Conservation (phyloP, 2,329 filamentous ascomycete species). For the Aspergillus sp. region DNA sequence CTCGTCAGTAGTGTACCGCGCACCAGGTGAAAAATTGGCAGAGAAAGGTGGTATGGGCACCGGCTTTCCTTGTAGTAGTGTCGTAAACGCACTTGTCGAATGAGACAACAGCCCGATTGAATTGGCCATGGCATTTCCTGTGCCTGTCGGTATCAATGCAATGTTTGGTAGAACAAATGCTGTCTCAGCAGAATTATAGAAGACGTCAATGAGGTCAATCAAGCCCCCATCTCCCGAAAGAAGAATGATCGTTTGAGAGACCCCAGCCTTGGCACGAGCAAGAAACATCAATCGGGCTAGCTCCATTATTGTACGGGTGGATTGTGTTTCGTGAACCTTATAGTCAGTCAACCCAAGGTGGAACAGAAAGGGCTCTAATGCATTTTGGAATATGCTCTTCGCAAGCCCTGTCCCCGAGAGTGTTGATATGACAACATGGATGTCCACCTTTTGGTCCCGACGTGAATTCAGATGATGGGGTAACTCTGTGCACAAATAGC, state of each 20-base stretch:
- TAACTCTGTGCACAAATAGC: slow-evolving; percentile 10
- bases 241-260: slow-evolving; percentile 63
- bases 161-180: slow-evolving; percentile 51
- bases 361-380: slow-evolving; percentile 54
- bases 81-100: slow-evolving; percentile 45
- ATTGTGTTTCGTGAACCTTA: slow-evolving; percentile 58
- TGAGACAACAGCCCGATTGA: slow-evolving; percentile 29
- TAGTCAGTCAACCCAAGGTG: slow-evolving; percentile 46
- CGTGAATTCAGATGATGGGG: slow-evolving; percentile 16
- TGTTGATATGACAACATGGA: slow-evolving; percentile 65
- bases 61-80: slow-evolving; percentile 55
- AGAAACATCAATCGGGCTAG: slow-evolving; percentile 53
- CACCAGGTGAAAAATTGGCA: slow-evolving; percentile 57
- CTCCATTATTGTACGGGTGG: slow-evolving; percentile 58
- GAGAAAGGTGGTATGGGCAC: slow-evolving; percentile 58
- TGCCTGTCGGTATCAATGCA: slow-evolving; percentile 49
- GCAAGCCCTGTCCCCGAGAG: slow-evolving; percentile 60
- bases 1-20: slow-evolving; percentile 42
- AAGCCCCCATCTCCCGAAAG: slow-evolving; percentile 86
- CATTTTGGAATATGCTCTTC: slow-evolving; percentile 49
- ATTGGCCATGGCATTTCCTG: slow-evolving; percentile 43
- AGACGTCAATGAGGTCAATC: slow-evolving; percentile 73
- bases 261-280: slow-evolving; percentile 43
- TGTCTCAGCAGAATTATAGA: slow-evolving; percentile 27
- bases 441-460: slow-evolving; percentile 5